These are phyloP conservation scores for Tuber magnatum DNA, from an alignment of 495 filamentous ascomycete species.

Conservation along the genomic window DNA sequence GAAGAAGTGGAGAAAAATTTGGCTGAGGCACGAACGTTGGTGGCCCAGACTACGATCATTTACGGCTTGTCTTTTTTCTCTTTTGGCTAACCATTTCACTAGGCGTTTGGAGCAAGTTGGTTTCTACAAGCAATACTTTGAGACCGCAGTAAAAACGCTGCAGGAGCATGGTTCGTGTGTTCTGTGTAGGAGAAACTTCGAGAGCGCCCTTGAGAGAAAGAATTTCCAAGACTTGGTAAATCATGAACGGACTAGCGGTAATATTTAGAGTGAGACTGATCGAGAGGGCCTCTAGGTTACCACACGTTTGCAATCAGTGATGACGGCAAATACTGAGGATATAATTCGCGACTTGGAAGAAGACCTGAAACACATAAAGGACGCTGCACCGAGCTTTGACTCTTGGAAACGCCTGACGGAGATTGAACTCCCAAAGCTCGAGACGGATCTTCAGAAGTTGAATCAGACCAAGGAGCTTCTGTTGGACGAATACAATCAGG, in stretches of 20 bases:
- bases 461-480: constrained; percentile 55
- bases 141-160: constrained; percentile 21
- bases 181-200: constrained; percentile 34
- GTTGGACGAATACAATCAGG: constrained; percentile 65
- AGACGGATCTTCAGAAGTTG: constrained; percentile 55
- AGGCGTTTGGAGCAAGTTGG: constrained; percentile 31
- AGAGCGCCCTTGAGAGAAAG: constrained; percentile 23
- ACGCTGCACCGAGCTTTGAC: constrained; percentile 62
- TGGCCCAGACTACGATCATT: constrained; percentile 21
- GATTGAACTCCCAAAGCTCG: constrained; percentile 62
- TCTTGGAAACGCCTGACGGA: constrained; percentile 60
- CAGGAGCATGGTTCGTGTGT: constrained; percentile 31
- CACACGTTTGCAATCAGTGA: constrained; percentile 42
- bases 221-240: constrained; percentile 36
- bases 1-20: constrained; percentile 41
- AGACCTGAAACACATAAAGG: constrained; percentile 54
- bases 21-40: constrained; percentile 24
- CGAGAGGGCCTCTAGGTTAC: constrained; percentile 19
- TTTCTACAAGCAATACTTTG: constrained; percentile 31
- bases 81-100: constrained; percentile 8
- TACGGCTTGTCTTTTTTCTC: background rate
- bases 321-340: constrained; percentile 47
- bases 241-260: background rate
- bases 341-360: constrained; percentile 55
- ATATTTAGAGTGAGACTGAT: constrained; percentile 3